A percentile compares a stretch with the other conserved stretches of the same genome.
These are phyloP conservation scores for Pythium pyrilobum DNA, from an alignment of 352 stramenopile species.

Conservation along the genomic window DNA sequence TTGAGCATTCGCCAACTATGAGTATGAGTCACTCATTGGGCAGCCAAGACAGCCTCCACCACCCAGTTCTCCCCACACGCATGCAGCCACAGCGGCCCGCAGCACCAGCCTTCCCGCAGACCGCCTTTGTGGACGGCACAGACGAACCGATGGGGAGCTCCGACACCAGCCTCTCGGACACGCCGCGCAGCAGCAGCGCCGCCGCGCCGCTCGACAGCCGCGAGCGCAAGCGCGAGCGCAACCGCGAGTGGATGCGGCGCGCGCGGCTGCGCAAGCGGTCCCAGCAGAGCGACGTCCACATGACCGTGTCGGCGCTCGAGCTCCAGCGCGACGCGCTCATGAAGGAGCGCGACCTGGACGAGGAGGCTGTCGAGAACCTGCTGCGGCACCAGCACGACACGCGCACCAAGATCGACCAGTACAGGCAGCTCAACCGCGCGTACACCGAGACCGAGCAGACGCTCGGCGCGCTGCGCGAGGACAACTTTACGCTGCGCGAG, in stretches of 20 bases:
- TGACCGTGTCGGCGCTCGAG: not conserved
- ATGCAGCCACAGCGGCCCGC: too few relatives aligned
- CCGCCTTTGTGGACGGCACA: too few relatives aligned
- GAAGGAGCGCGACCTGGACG: not conserved
- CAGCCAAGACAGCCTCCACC: too few relatives aligned
- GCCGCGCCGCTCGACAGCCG: constrained; percentile 3
- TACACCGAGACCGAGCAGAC: constrained; percentile 3
- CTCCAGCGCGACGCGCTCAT: constrained; percentile 2
- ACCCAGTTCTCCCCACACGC: too few relatives aligned
- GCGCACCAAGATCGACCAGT: constrained; percentile 1
- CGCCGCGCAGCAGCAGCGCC: too few relatives aligned
- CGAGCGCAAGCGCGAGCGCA: constrained; percentile 9
- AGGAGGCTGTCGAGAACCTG: not conserved
- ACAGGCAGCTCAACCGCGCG: constrained; percentile 4
- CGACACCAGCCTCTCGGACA: too few relatives aligned
- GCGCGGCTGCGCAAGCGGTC: constrained; percentile 10
- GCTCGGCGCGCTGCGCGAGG: constrained; percentile 5
- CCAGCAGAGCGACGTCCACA: not conserved
- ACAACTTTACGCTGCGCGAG: constrained; percentile 10
- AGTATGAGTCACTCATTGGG: too few relatives aligned
- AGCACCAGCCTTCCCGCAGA: too few relatives aligned
- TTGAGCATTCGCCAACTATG: too few relatives aligned
- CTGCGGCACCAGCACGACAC: not conserved
- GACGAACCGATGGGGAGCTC: too few relatives aligned
- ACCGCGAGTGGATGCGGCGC: constrained; percentile 15